A percentile compares a stretch with the other conserved stretches of the same genome.
These are phyloP conservation scores for Fusarium sp. DNA, from an alignment of 2,329 filamentous ascomycete species.

Conservation along the genomic window DNA sequence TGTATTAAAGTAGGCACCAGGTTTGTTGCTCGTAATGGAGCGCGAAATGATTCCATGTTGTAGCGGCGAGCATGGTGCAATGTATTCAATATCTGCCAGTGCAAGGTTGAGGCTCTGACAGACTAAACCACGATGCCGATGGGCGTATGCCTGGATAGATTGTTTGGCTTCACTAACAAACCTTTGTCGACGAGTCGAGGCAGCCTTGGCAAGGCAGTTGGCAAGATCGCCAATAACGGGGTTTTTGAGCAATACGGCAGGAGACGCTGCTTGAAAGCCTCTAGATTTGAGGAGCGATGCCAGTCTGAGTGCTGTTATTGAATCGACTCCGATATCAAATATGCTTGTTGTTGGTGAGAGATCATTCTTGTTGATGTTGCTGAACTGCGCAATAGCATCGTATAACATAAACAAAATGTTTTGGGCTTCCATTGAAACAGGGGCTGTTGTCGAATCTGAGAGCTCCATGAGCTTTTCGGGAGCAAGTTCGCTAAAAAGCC, in stretches of 20 bases:
- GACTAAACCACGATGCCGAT: slow-evolving; percentile 67
- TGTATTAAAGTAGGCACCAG: slow-evolving; percentile 79
- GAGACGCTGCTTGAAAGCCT: slow-evolving; percentile 71
- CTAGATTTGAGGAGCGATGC: slow-evolving; percentile 71
- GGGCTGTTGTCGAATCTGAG: slow-evolving; percentile 49
- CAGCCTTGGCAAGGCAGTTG: slow-evolving; percentile 48
- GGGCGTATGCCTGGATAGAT: slow-evolving; percentile 71
- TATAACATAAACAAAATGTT: slow-evolving; percentile 63
- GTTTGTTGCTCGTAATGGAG: slow-evolving; percentile 66
- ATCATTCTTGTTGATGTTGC: slow-evolving; percentile 56
- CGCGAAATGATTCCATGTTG: slow-evolving; percentile 88
- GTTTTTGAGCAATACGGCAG: slow-evolving; percentile 76
- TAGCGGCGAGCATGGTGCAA: slow-evolving; percentile 85
- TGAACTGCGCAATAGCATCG: slow-evolving; percentile 65
- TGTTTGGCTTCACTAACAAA: slow-evolving; percentile 66
- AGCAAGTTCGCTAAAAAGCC: slow-evolving; percentile 72
- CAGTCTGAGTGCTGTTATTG: slow-evolving; percentile 82
- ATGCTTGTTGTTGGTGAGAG: slow-evolving; percentile 73
- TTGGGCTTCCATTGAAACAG: slow-evolving; percentile 49
- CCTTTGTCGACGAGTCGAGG: slow-evolving; percentile 27
- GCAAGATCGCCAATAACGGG: slow-evolving; percentile 63
- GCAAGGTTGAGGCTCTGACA: slow-evolving; percentile 65
- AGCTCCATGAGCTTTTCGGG: slow-evolving; percentile 72
- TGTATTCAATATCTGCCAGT: slow-evolving; percentile 71
- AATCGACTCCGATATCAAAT: slow-evolving; percentile 89